phyloP scores from a whole-genome alignment of 2,329 filamentous ascomycete species.

The Thelonectria blattea region DNA sequence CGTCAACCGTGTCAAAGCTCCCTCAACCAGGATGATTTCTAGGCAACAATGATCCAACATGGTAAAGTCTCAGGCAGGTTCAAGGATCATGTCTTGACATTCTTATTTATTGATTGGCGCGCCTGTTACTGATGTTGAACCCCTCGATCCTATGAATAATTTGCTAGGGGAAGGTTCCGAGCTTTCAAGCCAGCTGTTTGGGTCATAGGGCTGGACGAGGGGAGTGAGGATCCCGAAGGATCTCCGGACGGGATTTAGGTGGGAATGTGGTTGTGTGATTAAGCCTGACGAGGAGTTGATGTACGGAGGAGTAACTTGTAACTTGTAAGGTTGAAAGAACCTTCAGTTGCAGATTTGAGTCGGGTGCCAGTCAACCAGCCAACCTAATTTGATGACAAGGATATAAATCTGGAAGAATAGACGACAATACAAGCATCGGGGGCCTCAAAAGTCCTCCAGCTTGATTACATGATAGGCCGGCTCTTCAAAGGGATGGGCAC shows the following conservation, averaged over 20 bases:
- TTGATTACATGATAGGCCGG: conserved; percentile 22
- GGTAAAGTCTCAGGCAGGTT: background rate
- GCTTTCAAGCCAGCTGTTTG: background rate
- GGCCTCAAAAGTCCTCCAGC: conserved; percentile 24
- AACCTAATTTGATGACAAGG: no score
- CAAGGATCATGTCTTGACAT: background rate
- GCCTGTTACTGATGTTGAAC: background rate
- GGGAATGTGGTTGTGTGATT: no score
- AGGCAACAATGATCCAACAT: background rate
- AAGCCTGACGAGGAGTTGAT: no score
- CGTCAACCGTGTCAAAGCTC: background rate
- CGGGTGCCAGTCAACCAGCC: no score
- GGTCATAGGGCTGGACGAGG: background rate
- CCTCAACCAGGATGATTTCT: background rate
- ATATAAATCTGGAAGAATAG: no score
- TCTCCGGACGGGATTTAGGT: no score
- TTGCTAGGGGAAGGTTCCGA: no score
- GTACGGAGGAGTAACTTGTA: no score
- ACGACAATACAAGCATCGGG: no score
- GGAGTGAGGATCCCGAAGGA: no score
- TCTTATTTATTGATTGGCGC: background rate
- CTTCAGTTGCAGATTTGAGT: no score
- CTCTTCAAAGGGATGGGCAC: conserved; percentile 33
- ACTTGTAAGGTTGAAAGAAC: no score
- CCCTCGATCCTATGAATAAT: background rate